phyloP scores from a whole-genome alignment of 371 early-diverging fungal genomes.

The Apophysomyces trapeziformis region DNA sequence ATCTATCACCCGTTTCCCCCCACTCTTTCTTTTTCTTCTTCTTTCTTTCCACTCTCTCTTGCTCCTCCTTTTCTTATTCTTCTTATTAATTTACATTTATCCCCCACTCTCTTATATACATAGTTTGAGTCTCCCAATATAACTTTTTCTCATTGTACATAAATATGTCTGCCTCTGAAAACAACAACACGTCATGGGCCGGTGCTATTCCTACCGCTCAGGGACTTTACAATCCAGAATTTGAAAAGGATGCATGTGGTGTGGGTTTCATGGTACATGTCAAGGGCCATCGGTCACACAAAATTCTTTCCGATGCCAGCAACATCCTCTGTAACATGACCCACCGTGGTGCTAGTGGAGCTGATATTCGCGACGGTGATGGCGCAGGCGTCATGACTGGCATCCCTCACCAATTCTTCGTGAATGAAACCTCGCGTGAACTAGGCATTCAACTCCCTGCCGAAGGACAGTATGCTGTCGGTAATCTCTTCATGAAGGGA shows the following conservation, averaged over 20 bases:
- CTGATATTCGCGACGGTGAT: conserved; percentile 88
- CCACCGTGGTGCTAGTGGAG: conserved; percentile 94
- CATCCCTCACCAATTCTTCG: conserved; percentile 91
- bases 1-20: not conserved
- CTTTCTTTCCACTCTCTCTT: not conserved
- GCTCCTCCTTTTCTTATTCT: not conserved
- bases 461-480: conserved; percentile 88
- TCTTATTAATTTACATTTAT: not conserved
- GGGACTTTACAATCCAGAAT: conserved; percentile 82
- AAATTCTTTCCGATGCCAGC: conserved; percentile 81
- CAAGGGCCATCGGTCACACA: conserved; percentile 75
- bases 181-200: conserved; percentile 1
- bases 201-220: conserved; percentile 71
- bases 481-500: conserved; percentile 88
- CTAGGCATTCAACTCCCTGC: conserved; percentile 71
- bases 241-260: conserved; percentile 91
- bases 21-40: not conserved
- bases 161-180: conserved; percentile 4
- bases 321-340: conserved; percentile 89
- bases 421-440: conserved; percentile 59
- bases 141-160: not conserved
- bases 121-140: not conserved
- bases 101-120: conserved; percentile 7
- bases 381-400: conserved; percentile 93
- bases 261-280: conserved; percentile 93